Percentiles rank a stretch among this genome's conserved stretches.
phyloP scores from a whole-genome alignment of 371 early-diverging fungal species.

The Parasitella parasitica region DNA sequence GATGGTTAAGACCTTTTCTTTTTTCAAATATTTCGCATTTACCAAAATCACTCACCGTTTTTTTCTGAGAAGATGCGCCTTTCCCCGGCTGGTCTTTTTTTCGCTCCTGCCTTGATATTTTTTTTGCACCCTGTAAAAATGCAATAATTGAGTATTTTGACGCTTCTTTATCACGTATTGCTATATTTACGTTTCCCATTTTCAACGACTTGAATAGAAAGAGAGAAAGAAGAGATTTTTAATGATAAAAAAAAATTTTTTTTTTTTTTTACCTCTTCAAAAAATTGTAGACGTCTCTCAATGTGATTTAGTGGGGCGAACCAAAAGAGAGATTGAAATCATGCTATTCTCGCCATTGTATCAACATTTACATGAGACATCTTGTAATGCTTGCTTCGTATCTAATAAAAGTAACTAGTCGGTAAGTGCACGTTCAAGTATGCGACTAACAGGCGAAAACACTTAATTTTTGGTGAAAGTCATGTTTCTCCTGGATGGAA shows the following conservation, averaged over 20 bases:
- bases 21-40: too few relatives aligned
- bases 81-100: too few relatives aligned
- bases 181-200: constrained; percentile 11
- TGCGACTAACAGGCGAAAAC: too few relatives aligned
- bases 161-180: background rate
- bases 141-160: background rate
- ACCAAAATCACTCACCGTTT: constrained; percentile 56
- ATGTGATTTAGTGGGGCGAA: background rate
- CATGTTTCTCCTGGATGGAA: too few relatives aligned
- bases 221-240: background rate
- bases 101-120: constrained; percentile 76
- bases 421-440: too few relatives aligned
- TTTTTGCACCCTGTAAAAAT: constrained; percentile 65
- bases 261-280: background rate
- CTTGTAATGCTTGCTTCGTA: too few relatives aligned
- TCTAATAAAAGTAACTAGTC: too few relatives aligned
- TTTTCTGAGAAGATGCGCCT: constrained; percentile 71
- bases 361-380: too few relatives aligned
- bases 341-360: background rate
- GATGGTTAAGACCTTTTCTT: background rate
- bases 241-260: constrained; percentile 8
- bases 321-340: background rate
- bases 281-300: background rate
- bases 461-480: too few relatives aligned
- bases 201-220: background rate